A percentile compares a stretch with the other conserved stretches of the same genome.
phyloP scores from a whole-genome alignment of 495 filamentous ascomycete species.

The Baudoinia panamericana region DNA sequence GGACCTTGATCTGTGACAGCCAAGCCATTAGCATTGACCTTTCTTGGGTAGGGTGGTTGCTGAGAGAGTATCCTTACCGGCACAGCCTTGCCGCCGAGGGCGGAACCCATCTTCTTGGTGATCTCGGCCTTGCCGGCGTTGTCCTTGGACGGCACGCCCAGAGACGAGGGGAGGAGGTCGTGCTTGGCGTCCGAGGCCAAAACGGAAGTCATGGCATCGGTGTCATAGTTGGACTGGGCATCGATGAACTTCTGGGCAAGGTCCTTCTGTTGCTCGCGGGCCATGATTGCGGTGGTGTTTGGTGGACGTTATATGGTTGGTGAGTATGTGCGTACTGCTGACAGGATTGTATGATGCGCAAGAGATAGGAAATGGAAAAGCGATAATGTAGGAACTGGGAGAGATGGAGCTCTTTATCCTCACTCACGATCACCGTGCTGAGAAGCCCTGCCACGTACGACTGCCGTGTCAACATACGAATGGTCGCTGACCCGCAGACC shows the following conservation, averaged over 20 bases:
- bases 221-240: conserved; percentile 3
- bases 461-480: too few species aligned
- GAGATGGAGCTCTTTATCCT: too few species aligned
- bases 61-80: neutral
- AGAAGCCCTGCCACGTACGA: too few species aligned
- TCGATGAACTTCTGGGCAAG: conserved; percentile 7
- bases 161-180: conserved; percentile 11
- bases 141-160: conserved; percentile 11
- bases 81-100: conserved; percentile 9
- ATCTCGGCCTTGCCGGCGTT: conserved; percentile 14
- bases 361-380: too few species aligned
- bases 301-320: too few species aligned
- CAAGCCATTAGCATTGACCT: neutral
- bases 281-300: conserved; percentile 9
- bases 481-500: too few species aligned
- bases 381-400: too few species aligned
- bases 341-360: too few species aligned
- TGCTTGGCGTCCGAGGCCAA: conserved; percentile 7
- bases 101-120: conserved; percentile 8
- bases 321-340: too few species aligned
- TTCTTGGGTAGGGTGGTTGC: neutral
- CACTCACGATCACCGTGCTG: too few species aligned
- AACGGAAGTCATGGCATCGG: conserved; percentile 3
- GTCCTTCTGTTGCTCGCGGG: conserved; percentile 8
- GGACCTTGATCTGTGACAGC: conserved; percentile 9